Percentiles rank a stretch among this genome's conserved stretches.
Conservation (phyloP, 768 basidiomycete genomes). For the Sporobolomyces phaffii region DNA sequence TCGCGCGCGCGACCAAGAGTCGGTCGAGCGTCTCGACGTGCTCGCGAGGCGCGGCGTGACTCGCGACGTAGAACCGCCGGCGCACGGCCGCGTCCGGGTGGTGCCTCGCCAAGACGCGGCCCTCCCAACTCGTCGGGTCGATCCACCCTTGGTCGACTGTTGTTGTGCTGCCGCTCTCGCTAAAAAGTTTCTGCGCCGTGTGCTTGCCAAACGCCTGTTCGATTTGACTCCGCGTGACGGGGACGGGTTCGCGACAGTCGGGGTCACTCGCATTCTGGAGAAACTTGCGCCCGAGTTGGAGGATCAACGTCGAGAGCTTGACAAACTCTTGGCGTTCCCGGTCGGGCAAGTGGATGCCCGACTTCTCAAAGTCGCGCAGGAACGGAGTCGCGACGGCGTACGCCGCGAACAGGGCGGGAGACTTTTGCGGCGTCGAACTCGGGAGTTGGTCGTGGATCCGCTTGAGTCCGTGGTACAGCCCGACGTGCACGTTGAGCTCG, state of each 20-base stretch:
- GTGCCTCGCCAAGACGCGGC: conserved; percentile 85
- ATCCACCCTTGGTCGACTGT: conserved; percentile 51
- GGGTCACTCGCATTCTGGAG: conserved; percentile 48
- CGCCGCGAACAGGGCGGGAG: conserved; percentile 41
- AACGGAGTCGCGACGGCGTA: conserved; percentile 75
- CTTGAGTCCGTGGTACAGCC: conserved; percentile 52
- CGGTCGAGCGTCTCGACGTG: conserved; percentile 71
- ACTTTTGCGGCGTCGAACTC: conserved; percentile 28
- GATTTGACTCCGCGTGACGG: not conserved
- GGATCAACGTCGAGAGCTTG: conserved; percentile 77
- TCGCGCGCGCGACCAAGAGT: conserved; percentile 67
- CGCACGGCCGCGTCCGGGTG: conserved; percentile 79
- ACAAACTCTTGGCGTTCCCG: conserved; percentile 75
- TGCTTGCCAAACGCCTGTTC: conserved; percentile 14
- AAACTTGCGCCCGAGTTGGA: conserved; percentile 80
- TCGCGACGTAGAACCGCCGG: conserved; percentile 71
- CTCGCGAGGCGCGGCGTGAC: conserved; percentile 55
- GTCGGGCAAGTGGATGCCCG: conserved; percentile 81
- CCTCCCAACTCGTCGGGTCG: conserved; percentile 80
- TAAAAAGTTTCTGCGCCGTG: conserved; percentile 39
- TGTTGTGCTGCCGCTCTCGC: not conserved
- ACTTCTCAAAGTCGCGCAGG: conserved; percentile 94
- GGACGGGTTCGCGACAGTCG: conserved; percentile 15
- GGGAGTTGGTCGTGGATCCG: conserved; percentile 39
- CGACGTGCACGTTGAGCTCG: conserved; percentile 85